Evolutionary conservation across 2,329 filamentous ascomycete species (phyloP), one percentile per base, ranked within the genome.

Genomic region (Lecanosticta acicola): DNA sequence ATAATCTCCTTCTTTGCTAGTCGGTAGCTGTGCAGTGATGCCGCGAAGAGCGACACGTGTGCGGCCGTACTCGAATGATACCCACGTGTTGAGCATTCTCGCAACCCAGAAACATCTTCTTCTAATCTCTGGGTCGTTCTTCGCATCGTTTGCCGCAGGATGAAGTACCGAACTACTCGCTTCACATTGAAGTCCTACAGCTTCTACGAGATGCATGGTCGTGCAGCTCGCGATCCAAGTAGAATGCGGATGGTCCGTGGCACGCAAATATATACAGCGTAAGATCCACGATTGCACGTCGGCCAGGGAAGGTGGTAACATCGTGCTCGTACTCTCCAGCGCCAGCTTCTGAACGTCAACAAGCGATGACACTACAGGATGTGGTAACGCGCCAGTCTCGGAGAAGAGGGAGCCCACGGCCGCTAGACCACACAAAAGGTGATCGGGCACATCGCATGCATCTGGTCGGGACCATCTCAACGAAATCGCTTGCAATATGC

Each of bases 61-160:
- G 0, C 75, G 70, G 1, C 77, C 77, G 43, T 79, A 71, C 44
- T 81, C 78, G 50, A 78, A 80, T 0, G 76, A 79, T 19, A 75
- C 73, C 77, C 77, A 80, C 10, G 73, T 74, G 52, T 80, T 80
- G 5, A 81, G 68, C 51, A 80, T 77, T 8, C 76, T 73, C 0
- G 77, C 72, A 33, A 80, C 70, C 59, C 42, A 74, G 70, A 56
- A 77, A 62, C 56, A 54, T 3, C 62, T 55, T 13, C 60, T 9
- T 43, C 60, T 51, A 19, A 61, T 49, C 21, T 63, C 60, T 2
- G 55, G 48, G 44, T 55, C 53, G 29, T 58, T 56, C 18, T 51
- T 49, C 14, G 46, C 43, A 17, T 56, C 56, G 33, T 45, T 55
- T 10, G 53, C 45, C 2, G 53, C 46, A 5, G 59, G 54, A 47